Base-by-base conservation (phyloP, 2,329 filamentous ascomycete species). In the Stemphylium vesicarium region DNA sequence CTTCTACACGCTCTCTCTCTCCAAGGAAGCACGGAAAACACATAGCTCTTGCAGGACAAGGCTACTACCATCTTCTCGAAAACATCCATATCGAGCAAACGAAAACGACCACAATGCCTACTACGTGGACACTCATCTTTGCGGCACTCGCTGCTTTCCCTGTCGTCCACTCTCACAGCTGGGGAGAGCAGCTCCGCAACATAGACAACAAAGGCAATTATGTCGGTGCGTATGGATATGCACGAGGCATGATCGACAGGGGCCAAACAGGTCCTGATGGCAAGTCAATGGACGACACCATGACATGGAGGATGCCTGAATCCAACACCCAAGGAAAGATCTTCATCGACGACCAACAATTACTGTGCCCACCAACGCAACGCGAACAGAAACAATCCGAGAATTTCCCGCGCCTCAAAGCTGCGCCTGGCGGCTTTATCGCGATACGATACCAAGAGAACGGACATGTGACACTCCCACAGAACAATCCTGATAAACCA, bases 141-240 rank as follows among this genome's bases (percentile, higher is more conserved):
- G 65, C 63, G 33, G 64, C 53, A 45, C 47, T 71, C 48, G 60
- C 55, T 38, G 56, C 62, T 53, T 57, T 58, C 4, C 65, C 68
- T 4, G 37, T 59, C 20, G 63, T 60, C 13, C 20, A 62, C 37
- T 71, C 65, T 7, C 94, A 97, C 77, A 89, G 87, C 15, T 97
- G 93, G 93, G 83, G 94, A 42, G 92, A 97, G 76, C 81, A 88
- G 66, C 80, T 94, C 44, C 84, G 81, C 58, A 85, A 86, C 53
- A 87, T 97, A 72, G 85, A 86, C 48, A 74, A 84, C 24, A 89
- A 92, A 66, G 93, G 92, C 50, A 85, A 85, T 31, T 91, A 92
- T 71, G 79, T 87, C 16, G 89, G 89, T 24, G 74, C 82, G 7
- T 79, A 84, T 20, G 94, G 94, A 29, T 96, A 88, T 71, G 79